Percentiles rank a stretch among this genome's conserved stretches.
phyloP scores from a whole-genome alignment of 2,329 filamentous ascomycete genomes.

The Ascochyta pisi region DNA sequence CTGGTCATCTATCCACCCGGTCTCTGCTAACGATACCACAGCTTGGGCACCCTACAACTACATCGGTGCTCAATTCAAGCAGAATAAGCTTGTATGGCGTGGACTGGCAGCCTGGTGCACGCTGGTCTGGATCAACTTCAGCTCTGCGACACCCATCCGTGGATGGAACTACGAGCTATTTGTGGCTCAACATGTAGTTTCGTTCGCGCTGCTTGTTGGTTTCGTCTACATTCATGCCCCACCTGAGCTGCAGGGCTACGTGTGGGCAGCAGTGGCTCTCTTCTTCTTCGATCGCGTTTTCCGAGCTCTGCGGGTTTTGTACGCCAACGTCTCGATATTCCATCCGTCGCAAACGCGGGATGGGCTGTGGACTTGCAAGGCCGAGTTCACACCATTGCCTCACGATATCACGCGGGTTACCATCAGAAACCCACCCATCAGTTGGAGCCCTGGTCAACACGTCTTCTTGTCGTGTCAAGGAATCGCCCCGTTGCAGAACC shows the following conservation, averaged over 20 bases:
- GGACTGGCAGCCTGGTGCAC: slow-evolving; percentile 72
- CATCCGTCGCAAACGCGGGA: slow-evolving; percentile 41
- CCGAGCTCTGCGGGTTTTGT: slow-evolving; percentile 49
- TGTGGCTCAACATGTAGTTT: slow-evolving; percentile 70
- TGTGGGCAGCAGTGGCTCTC: slow-evolving; percentile 71
- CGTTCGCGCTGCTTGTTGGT: slow-evolving; percentile 68
- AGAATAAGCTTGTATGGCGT: slow-evolving; percentile 71
- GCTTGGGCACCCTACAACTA: slow-evolving; percentile 69
- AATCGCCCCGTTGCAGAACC: slow-evolving; percentile 64
- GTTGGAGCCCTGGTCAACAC: slow-evolving; percentile 69
- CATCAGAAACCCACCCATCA: slow-evolving; percentile 61
- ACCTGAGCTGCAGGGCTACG: slow-evolving; percentile 62
- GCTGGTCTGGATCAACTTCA: slow-evolving; percentile 69
- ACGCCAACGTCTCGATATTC: slow-evolving; percentile 51
- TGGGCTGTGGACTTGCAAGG: slow-evolving; percentile 48
- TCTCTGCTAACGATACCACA: slow-evolving; percentile 18
- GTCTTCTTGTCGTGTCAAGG: slow-evolving; percentile 66
- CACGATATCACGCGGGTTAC: slow-evolving; percentile 64
- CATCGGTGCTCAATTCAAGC: slow-evolving; percentile 63
- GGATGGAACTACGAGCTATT: slow-evolving; percentile 74
- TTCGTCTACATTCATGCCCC: slow-evolving; percentile 70
- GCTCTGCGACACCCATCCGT: slow-evolving; percentile 68
- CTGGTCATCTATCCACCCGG: neutral
- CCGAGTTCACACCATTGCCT: slow-evolving; percentile 55
- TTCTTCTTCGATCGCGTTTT: slow-evolving; percentile 68